Evolutionary conservation across 2,329 filamentous ascomycete species (phyloP), one percentile per base, ranked within the genome.

Genomic region (Trichoderma citrinoviride): DNA sequence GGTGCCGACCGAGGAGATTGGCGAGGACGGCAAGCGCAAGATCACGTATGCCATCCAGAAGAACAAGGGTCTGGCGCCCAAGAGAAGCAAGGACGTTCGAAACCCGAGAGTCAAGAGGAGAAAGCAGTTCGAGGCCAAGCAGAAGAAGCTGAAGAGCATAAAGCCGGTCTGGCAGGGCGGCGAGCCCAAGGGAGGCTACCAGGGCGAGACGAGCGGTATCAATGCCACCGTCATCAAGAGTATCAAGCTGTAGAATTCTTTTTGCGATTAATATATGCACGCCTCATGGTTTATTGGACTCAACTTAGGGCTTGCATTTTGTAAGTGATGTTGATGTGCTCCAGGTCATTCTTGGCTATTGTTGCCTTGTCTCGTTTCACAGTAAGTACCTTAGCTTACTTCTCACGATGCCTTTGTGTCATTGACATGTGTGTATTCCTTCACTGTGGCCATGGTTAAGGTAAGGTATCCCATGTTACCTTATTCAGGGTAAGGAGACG

Each of bases 61-160:
- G 87, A 99, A 99, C 80, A 97, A 97, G 85, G 95, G 95, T 37
- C 81, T 99, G 68, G 89, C 92, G 66, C 92, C 93, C 53, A 90
- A 90, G 78, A 85, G 94, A 68, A 96, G 90, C 84, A 98, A 99
- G 87, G 93, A 96, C 71, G 90, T 93, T 65, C 84, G 94, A 68
- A 99, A 99, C 80, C 93, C 95, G 41, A 85, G 95, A 76, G 94
- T 98, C 69, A 99, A 98, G 90, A 98, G 97, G 90, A 88, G 92
- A 79, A 92, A 92, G 87, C 93, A 92, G 87, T 99, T 87, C 77
- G 93, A 96, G 75, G 90, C 93, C 77, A 97, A 96, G 85, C 90
- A 94, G 86, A 98, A 97, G 91, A 97, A 98, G 84, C 79, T 98
- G 74, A 87, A 87, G 73, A 94, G 90, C 75, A 91, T 93, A 82